These are phyloP conservation scores for Phytopythium ostracodes DNA, from an alignment of 352 stramenopile genomes.

Conservation along the genomic window DNA sequence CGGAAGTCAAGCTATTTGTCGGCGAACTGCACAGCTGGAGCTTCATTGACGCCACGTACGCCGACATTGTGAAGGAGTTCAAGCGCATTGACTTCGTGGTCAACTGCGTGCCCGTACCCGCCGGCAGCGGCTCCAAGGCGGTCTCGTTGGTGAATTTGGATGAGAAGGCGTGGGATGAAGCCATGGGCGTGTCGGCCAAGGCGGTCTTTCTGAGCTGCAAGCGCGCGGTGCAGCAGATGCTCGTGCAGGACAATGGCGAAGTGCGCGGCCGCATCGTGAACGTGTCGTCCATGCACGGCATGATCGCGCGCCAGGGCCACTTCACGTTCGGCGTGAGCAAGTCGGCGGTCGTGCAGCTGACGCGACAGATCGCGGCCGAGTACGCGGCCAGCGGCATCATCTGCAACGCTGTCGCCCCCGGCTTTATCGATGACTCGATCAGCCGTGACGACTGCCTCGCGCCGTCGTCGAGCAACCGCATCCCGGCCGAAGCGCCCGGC, in stretches of 20 bases:
- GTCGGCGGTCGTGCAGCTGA: conserved; percentile 60
- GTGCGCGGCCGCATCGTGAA: conserved; percentile 66
- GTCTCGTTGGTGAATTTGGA: conserved; percentile 37
- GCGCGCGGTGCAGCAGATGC: conserved; percentile 54
- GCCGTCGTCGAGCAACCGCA: conserved; percentile 38
- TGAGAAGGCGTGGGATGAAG: conserved; percentile 44
- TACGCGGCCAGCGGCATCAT: conserved; percentile 56
- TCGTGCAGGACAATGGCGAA: conserved; percentile 47
- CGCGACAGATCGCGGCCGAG: conserved; percentile 54
- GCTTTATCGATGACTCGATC: conserved; percentile 64
- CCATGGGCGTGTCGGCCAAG: conserved; percentile 60
- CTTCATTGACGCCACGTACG: conserved; percentile 48
- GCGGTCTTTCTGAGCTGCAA: conserved; percentile 69
- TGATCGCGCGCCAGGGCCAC: conserved; percentile 51
- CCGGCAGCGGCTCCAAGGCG: conserved; percentile 26
- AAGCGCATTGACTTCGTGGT: conserved; percentile 71
- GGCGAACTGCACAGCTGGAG: conserved; percentile 46
- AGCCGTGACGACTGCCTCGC: conserved; percentile 51
- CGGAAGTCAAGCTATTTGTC: conserved; percentile 30
- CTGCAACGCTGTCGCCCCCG: conserved; percentile 56
- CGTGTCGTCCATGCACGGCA: conserved; percentile 52
- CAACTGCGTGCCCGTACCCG: conserved; percentile 47
- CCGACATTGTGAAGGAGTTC: conserved; percentile 34
- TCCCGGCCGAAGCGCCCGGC: conserved; percentile 44
- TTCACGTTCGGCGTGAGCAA: conserved; percentile 69